Evolutionary conservation across 768 basidiomycete genomes (phyloP).

Genomic region (Termitomyces sp.): DNA sequence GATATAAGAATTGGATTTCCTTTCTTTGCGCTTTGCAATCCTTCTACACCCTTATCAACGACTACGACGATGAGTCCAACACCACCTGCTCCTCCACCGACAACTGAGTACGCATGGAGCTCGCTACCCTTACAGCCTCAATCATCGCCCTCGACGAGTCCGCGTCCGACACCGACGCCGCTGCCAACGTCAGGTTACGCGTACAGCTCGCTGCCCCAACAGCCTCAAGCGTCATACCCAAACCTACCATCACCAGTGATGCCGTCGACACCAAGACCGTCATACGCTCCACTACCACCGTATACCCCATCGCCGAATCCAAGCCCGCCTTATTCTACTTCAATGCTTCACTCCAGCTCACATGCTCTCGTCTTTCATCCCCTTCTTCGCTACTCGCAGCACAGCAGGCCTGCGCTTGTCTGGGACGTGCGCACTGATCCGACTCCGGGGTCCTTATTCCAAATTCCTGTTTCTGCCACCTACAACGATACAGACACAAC

Average conservation of each 20-base stretch:
- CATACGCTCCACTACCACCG: neutral
- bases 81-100: neutral
- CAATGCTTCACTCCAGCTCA: neutral
- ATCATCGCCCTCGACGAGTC: neutral
- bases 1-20: constrained; percentile 1
- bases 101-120: neutral
- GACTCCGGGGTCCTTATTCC: constrained; percentile 18
- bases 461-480: constrained; percentile 6
- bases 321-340: neutral
- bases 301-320: constrained; percentile 2
- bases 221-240: neutral
- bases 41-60: neutral
- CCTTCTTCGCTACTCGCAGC: constrained; percentile 36
- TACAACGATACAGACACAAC: neutral
- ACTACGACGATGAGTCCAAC: neutral
- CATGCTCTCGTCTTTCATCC: constrained; percentile 23
- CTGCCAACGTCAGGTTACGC: neutral
- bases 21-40: neutral
- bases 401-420: constrained; percentile 27
- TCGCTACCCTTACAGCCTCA: neutral
- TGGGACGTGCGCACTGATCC: constrained; percentile 54
- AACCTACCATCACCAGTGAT: neutral
- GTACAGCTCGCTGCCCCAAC: neutral
- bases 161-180: neutral
- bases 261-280: neutral